phyloP scores from a whole-genome alignment of 1,284 basidiomycete genomes.

The Cutaneotrichosporon cavernicola region DNA sequence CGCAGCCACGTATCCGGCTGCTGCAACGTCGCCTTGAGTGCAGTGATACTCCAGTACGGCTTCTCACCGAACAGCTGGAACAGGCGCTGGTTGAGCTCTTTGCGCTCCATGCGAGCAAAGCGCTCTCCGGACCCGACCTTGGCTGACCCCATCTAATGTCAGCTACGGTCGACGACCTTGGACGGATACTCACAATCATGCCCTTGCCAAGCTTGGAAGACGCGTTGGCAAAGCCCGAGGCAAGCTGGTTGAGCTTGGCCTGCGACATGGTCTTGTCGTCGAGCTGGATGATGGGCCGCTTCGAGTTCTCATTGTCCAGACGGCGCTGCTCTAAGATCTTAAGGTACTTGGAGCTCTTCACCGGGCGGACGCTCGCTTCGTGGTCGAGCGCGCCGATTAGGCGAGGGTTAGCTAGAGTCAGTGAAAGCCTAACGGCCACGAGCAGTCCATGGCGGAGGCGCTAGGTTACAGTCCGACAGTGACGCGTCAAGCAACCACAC shows the following conservation, averaged over 20 bases:
- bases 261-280: conserved; percentile 43
- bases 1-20: conserved; percentile 91
- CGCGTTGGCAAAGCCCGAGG: conserved; percentile 41
- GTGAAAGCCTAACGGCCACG: background rate
- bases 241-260: conserved; percentile 46
- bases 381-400: conserved; percentile 45
- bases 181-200: conserved; percentile 35
- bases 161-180: conserved; percentile 34
- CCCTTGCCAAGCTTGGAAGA: conserved; percentile 39
- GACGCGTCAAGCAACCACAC: background rate
- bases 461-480: too few species aligned
- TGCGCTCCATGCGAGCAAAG: conserved; percentile 82
- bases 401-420: conserved; percentile 27
- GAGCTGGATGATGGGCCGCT: conserved; percentile 54
- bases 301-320: conserved; percentile 52
- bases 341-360: conserved; percentile 52
- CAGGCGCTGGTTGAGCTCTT: conserved; percentile 78
- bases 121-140: conserved; percentile 60
- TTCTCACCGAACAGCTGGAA: conserved; percentile 76
- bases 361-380: conserved; percentile 45
- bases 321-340: conserved; percentile 52
- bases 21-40: conserved; percentile 74
- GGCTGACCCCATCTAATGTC: conserved; percentile 11
- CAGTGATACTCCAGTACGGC: conserved; percentile 78
- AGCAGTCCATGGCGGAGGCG: too few species aligned